Base-by-base conservation (phyloP, 2,329 filamentous ascomycete genomes). In the Lasiodiplodia hormozganensis region DNA sequence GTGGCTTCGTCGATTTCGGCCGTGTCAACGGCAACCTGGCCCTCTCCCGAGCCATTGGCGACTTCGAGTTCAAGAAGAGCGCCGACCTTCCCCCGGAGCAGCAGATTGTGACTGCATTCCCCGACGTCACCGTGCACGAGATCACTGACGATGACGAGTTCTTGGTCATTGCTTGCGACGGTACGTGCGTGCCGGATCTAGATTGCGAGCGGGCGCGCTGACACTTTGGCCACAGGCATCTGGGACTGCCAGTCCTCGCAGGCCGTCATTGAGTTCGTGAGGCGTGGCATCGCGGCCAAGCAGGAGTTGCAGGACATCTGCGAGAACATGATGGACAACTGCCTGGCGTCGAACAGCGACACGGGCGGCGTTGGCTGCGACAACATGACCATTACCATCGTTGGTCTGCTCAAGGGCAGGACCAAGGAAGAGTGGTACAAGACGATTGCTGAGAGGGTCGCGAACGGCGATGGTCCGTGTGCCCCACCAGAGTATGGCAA, bases 261-360 rank as follows among this genome's bases (percentile, higher is more conserved):
- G 84, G 93, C 95, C 49, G 96, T 99, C 40, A 85, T 98, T 74
- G 96, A 99, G 82, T 99, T 99, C 78, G 96, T 98, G 72, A 89
- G 96, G 79, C 91, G 96, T 78, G 96, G 96, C 68, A 97, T 99
- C 80, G 95, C 94, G 62, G 94, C 94, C 64, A 97, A 97, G 85
- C 96, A 99, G 83, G 92, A 96, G 62, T 88, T 99, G 64, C 90
- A 94, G 68, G 92, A 92, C 79, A 98, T 99, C 76, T 98, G 95
- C 81, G 96, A 99, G 83, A 99, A 99, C 84, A 97, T 99, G 93
- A 99, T 99, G 96, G 95, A 99, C 85, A 99, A 98, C 85, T 99
- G 96, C 79, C 86, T 99, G 72, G 94, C 96, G 51, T 97, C 94
- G 70, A 98, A 97, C 87, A 97, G 94, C 73, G 96, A 99, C 83